Conservation (phyloP, 2,329 filamentous ascomycete genomes). For the Aspergillus bombycis region DNA sequence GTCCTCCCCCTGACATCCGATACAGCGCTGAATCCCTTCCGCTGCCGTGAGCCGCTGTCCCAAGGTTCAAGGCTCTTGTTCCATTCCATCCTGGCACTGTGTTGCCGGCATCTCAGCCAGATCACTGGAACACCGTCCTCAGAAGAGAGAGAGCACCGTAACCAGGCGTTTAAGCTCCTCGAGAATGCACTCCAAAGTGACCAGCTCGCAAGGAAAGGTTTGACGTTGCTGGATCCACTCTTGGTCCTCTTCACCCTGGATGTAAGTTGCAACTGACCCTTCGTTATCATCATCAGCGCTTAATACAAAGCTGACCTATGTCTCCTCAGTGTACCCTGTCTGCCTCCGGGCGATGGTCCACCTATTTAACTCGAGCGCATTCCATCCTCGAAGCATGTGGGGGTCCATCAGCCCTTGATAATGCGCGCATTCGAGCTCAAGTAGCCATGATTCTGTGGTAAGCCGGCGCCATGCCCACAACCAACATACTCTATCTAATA, state of each 20-base stretch:
- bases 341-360: conserved; percentile 35
- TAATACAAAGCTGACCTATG: background rate
- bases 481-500: background rate
- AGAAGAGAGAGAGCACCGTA: conserved; percentile 13
- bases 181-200: conserved; percentile 16
- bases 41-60: conserved; percentile 24
- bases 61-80: conserved; percentile 34
- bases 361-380: conserved; percentile 29
- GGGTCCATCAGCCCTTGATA: conserved; percentile 15
- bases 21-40: conserved; percentile 38
- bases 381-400: conserved; percentile 29
- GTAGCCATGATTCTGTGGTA: conserved; percentile 39
- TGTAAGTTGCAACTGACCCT: conserved; percentile 18
- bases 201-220: conserved; percentile 1
- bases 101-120: conserved; percentile 35
- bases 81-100: conserved; percentile 29
- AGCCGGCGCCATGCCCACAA: too few relatives aligned
- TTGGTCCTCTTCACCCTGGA: conserved; percentile 39
- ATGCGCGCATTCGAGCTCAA: conserved; percentile 29
- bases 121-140: conserved; percentile 20
- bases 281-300: background rate
- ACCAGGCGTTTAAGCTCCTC: conserved; percentile 30
- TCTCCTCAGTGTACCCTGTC: conserved; percentile 37
- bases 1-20: conserved; percentile 38
- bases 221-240: conserved; percentile 30